Conservation (phyloP, 257 asterid genomes). For the Prunella vulgaris region DNA sequence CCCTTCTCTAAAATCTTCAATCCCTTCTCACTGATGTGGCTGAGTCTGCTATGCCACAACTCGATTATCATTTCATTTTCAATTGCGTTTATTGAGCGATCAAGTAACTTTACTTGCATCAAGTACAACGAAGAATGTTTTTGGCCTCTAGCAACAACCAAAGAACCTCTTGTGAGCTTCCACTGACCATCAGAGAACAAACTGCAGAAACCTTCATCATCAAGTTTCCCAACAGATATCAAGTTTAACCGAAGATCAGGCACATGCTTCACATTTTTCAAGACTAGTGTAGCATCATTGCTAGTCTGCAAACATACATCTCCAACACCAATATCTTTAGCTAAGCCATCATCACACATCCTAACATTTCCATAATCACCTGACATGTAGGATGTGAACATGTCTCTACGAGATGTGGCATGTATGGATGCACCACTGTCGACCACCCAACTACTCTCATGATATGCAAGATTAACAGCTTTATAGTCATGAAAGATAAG, state of each 20-base stretch:
- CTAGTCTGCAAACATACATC: background rate
- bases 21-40: no score
- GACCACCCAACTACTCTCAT: no score
- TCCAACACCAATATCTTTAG: background rate
- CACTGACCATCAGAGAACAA: no score
- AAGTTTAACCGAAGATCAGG: background rate
- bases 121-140: background rate
- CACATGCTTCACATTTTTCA: background rate
- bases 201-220: background rate
- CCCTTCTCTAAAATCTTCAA: no score
- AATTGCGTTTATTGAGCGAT: no score
- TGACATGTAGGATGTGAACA: background rate
- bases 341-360: background rate
- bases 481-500: background rate
- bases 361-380: background rate
- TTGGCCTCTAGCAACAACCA: no score
- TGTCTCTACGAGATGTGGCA: background rate
- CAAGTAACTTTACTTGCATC: background rate
- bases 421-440: background rate
- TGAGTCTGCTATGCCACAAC: no score
- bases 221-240: background rate
- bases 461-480: no score
- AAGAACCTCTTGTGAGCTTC: background rate
- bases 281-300: background rate
- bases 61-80: no score